phyloP scores from a whole-genome alignment of 495 filamentous ascomycete genomes.

The Lasiosphaeria miniovina region DNA sequence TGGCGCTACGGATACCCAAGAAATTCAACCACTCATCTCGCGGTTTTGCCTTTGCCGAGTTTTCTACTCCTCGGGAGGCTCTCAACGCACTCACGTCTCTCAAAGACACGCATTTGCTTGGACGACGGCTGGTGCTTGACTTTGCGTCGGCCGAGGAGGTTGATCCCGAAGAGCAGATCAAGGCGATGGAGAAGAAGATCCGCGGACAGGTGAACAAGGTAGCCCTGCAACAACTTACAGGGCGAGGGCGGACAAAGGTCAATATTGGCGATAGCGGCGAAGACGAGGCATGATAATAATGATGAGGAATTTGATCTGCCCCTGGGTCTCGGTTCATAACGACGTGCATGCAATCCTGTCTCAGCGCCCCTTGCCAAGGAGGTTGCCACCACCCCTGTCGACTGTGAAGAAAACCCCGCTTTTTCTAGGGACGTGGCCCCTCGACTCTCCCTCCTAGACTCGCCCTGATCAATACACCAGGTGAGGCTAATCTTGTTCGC shows the following conservation, averaged over 20 bases:
- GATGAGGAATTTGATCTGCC: conserved; percentile 20
- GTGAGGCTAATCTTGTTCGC: conserved; percentile 26
- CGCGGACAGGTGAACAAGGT: conserved; percentile 83
- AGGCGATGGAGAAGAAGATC: conserved; percentile 93
- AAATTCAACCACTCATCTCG: conserved; percentile 85
- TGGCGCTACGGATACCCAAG: conserved; percentile 88
- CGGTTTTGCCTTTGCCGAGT: conserved; percentile 97
- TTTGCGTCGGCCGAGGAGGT: conserved; percentile 81
- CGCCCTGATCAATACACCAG: conserved; percentile 20
- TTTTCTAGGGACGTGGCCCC: conserved; percentile 17
- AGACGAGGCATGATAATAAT: conserved; percentile 41
- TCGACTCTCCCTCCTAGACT: conserved; percentile 10
- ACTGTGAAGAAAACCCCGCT: conserved; percentile 17
- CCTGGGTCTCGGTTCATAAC: conserved; percentile 16
- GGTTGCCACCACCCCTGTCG: conserved; percentile 12
- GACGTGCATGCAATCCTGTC: conserved; percentile 16
- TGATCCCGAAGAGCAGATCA: conserved; percentile 93
- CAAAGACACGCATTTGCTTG: conserved; percentile 89
- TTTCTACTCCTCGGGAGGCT: conserved; percentile 86
- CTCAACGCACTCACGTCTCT: conserved; percentile 89
- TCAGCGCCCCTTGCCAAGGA: conserved; percentile 26
- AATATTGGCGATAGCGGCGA: conserved; percentile 72
- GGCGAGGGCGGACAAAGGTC: conserved; percentile 80
- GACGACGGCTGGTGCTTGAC: conserved; percentile 81
- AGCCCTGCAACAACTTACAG: conserved; percentile 80